These are phyloP conservation scores for Trichomonascaceae sp. DNA, from an alignment of 1,139 yeast genomes.

Conservation along the genomic window DNA sequence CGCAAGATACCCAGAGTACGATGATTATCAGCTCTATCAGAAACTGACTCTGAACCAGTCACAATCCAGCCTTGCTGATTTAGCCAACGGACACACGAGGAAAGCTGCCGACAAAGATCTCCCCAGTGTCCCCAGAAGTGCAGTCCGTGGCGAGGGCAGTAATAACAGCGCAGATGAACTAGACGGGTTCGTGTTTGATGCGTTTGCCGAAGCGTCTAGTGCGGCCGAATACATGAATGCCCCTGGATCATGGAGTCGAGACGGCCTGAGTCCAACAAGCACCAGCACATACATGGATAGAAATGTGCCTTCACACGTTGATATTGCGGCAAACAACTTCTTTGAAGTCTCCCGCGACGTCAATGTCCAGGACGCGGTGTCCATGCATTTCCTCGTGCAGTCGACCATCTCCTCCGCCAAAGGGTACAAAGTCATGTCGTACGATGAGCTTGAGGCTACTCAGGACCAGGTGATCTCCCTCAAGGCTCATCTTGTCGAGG, in stretches of 20 bases:
- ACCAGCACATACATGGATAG: not conserved
- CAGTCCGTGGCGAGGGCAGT: no score
- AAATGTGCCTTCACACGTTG: slow-evolving; percentile 4
- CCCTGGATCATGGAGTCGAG: slow-evolving; percentile 8
- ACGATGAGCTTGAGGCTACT: slow-evolving; percentile 20
- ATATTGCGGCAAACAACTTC: slow-evolving; percentile 11
- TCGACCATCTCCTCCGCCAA: slow-evolving; percentile 22
- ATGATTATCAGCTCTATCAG: slow-evolving; percentile 6
- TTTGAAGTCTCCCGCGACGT: slow-evolving; percentile 16
- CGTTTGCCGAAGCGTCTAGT: slow-evolving; percentile 25
- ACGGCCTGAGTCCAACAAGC: not conserved
- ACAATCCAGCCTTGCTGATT: no score
- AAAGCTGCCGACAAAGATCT: no score
- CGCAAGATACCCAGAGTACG: slow-evolving; percentile 7
- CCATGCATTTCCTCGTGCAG: slow-evolving; percentile 19
- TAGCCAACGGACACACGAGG: no score
- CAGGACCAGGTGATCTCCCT: slow-evolving; percentile 17
- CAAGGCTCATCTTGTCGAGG: slow-evolving; percentile 16
- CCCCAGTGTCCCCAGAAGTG: no score
- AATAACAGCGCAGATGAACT: no score
- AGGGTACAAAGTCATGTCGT: slow-evolving; percentile 19
- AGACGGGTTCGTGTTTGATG: no score
- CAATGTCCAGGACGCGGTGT: slow-evolving; percentile 16
- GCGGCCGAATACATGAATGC: slow-evolving; percentile 23
- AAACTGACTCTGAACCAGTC: slow-evolving; percentile 1